Conservation (phyloP, 2,329 filamentous ascomycete genomes). For the Septoria linicola region DNA sequence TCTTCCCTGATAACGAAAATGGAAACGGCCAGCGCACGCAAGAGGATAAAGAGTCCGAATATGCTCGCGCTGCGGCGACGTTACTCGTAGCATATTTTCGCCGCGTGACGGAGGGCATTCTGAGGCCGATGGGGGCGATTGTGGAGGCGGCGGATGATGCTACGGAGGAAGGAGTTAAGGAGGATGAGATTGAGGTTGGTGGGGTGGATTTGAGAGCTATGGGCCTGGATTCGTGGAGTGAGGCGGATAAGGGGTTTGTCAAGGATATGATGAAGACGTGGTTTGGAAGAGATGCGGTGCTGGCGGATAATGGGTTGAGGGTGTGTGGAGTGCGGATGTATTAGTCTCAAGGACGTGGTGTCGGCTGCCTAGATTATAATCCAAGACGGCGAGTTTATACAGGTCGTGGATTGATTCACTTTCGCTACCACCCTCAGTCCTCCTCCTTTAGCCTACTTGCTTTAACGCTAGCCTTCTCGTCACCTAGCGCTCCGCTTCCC, state of each 20-base stretch:
- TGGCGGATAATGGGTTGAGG: slow-evolving; percentile 71
- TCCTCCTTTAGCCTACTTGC: slow-evolving; percentile 28
- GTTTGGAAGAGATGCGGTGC: slow-evolving; percentile 63
- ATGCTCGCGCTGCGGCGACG: slow-evolving; percentile 53
- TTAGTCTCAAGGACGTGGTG: too few relatives aligned
- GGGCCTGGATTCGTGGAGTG: slow-evolving; percentile 77
- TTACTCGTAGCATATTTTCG: slow-evolving; percentile 80
- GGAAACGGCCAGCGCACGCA: slow-evolving; percentile 7
- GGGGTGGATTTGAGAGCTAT: slow-evolving; percentile 66
- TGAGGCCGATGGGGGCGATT: slow-evolving; percentile 62
- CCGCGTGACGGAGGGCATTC: slow-evolving; percentile 65
- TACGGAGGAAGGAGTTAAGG: slow-evolving; percentile 42
- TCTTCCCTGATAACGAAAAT: slow-evolving; percentile 18
- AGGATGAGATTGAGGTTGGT: slow-evolving; percentile 50
- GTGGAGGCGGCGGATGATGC: slow-evolving; percentile 51
- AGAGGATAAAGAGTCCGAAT: slow-evolving; percentile 21
- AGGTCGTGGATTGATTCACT: too few relatives aligned
- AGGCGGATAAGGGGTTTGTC: slow-evolving; percentile 67
- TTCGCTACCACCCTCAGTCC: too few relatives aligned
- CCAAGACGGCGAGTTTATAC: too few relatives aligned
- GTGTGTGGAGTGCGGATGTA: slow-evolving; percentile 53
- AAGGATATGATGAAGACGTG: slow-evolving; percentile 62
- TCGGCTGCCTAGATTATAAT: too few relatives aligned
- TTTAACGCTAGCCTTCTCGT: slow-evolving; percentile 23
- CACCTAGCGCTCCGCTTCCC: slow-evolving; percentile 27